Evolutionary conservation across 225 moss, liverwort and hornwort genomes (phyloP), one percentile per base, ranked within the genome.

Genomic region (Rhytidiadelphus loreus): DNA sequence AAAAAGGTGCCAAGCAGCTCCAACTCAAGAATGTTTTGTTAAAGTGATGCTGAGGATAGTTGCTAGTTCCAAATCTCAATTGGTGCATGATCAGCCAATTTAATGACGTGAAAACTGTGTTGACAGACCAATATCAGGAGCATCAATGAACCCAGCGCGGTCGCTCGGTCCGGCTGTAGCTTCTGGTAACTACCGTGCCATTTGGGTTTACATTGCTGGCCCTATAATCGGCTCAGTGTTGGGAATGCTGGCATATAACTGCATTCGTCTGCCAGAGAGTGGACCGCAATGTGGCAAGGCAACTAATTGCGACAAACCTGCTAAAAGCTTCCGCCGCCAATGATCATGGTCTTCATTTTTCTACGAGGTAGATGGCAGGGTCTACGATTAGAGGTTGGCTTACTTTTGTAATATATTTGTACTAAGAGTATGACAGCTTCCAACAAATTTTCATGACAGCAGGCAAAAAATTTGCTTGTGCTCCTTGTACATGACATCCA

Each of bases 81-180:
- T 22, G 55, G 25, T 8, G 70, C 35, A 33, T 62, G 39, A 70
- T 62, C 60, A 48, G 70, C 46, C 19, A 41, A 33, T 44, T n/a
- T 57, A 41, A 50, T 43, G 59, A 33, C 20, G 66, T 58, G 59
- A 19, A 63, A 48, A 77, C 17, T 32, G 77, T 64, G 80, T 71
- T 26, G 74, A 60, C 93, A 98, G 98, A 90, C 97, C 97, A 8
- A 95, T 98, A 88, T 96, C 94, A 13, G 98, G 97, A 52, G 97
- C 96, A 33, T 98, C 98, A 5, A 98, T 97, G 97, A 98, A 98
- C 75, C 98, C 98, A 17, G 96, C 98, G 12, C 92, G 97, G 41
- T 93, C 93, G 3, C 73, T 98, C 9, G 98, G 98, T n/a, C 95
- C 98, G 26, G 96, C 97, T 3, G 59, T 97, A 2, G 96, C 95